phyloP scores from a whole-genome alignment of 1,284 basidiomycete species.

The Leccinum glutinopallens region DNA sequence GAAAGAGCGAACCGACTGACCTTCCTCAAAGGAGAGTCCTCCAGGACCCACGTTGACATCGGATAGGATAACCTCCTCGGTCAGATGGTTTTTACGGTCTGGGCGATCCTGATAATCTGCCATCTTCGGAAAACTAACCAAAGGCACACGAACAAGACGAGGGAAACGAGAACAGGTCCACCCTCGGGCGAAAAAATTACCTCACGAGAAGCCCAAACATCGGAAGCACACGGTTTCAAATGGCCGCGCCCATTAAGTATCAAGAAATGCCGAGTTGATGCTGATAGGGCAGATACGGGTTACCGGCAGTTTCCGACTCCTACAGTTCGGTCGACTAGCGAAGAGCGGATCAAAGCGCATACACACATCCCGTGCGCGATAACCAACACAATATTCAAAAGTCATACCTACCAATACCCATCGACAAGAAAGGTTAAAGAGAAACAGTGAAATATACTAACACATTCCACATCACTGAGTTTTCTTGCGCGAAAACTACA shows the following conservation, averaged over 20 bases:
- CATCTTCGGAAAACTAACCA: slow-evolving; percentile 4
- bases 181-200: neutral
- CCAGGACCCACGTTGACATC: slow-evolving; percentile 25
- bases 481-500: slow-evolving; percentile 27
- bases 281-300: neutral
- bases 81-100: neutral
- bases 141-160: slow-evolving; percentile 12
- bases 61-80: neutral
- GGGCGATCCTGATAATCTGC: neutral
- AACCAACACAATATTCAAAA: neutral
- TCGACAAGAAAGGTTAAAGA: neutral
- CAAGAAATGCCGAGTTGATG: neutral
- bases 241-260: neutral
- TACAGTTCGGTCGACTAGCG: neutral
- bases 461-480: neutral
- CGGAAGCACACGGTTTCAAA: slow-evolving; percentile 1
- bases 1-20: slow-evolving; percentile 11
- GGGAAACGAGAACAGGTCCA: neutral
- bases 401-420: neutral
- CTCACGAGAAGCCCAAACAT: neutral
- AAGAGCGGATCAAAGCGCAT: neutral
- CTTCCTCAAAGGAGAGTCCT: slow-evolving; percentile 33
- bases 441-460: neutral
- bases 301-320: neutral
- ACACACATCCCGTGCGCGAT: neutral